Conservation (phyloP, 768 basidiomycete species). For the Myochromella boudieri region DNA sequence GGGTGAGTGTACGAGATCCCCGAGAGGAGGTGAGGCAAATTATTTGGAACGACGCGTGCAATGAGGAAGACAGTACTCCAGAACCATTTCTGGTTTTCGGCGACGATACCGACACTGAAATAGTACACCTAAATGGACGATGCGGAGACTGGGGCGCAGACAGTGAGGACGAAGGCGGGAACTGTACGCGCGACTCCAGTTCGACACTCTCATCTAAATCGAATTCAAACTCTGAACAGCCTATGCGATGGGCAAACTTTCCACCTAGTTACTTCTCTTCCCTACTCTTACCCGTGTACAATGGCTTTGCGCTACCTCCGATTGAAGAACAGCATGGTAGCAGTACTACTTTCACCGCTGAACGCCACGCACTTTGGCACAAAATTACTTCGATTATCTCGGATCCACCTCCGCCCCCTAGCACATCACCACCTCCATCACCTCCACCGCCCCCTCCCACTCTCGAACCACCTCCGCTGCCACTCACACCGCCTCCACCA, state of each 20-base stretch:
- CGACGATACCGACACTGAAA: conserved; percentile 35
- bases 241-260: conserved; percentile 62
- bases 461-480: conserved; percentile 29
- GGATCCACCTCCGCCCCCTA: conserved; percentile 10
- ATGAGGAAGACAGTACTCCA: conserved; percentile 19
- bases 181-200: conserved; percentile 1
- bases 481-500: not conserved
- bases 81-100: conserved; percentile 37
- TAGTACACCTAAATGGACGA: conserved; percentile 26
- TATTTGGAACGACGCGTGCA: conserved; percentile 43
- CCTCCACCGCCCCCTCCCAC: conserved; percentile 17
- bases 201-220: not conserved
- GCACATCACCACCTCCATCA: conserved; percentile 36
- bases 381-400: conserved; percentile 27
- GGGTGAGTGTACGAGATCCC: conserved; percentile 55
- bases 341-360: conserved; percentile 32
- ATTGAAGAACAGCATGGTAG: conserved; percentile 20
- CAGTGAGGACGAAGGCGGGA: not conserved
- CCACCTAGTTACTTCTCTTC: conserved; percentile 60
- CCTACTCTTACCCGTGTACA: conserved; percentile 53
- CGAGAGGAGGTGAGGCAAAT: conserved; percentile 43
- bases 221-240: not conserved
- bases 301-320: conserved; percentile 36
- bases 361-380: conserved; percentile 41
- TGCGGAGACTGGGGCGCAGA: not conserved